These are phyloP conservation scores for Leccinellum albellum DNA, from an alignment of 768 basidiomycete genomes.

Conservation along the genomic window DNA sequence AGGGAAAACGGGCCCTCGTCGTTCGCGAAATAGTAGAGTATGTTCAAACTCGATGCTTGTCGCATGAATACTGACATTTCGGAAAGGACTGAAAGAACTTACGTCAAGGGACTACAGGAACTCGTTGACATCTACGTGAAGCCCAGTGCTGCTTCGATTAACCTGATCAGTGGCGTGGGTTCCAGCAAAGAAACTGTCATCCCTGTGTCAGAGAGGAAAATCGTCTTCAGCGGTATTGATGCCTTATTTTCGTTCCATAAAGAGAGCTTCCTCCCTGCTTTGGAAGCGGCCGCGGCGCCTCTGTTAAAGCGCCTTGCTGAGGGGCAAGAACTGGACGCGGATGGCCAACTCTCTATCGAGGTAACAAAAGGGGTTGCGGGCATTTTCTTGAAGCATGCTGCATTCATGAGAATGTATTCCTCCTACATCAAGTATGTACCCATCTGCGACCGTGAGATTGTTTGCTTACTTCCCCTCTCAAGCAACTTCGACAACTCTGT, in stretches of 20 bases:
- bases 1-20: slow-evolving; percentile 75
- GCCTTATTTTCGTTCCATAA: slow-evolving; percentile 89
- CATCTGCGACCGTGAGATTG: slow-evolving; percentile 2
- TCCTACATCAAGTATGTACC: slow-evolving; percentile 88
- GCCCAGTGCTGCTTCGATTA: slow-evolving; percentile 70
- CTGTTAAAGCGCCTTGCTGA: slow-evolving; percentile 50
- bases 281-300: slow-evolving; percentile 74
- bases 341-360: slow-evolving; percentile 67
- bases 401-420: slow-evolving; percentile 99
- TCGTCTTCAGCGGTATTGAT: slow-evolving; percentile 91
- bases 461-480: slow-evolving; percentile 13
- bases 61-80: slow-evolving; percentile 8
- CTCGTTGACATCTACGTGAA: slow-evolving; percentile 94
- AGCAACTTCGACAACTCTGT: slow-evolving; percentile 95
- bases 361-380: slow-evolving; percentile 81
- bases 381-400: slow-evolving; percentile 90
- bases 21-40: slow-evolving; percentile 90
- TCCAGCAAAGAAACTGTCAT: slow-evolving; percentile 81
- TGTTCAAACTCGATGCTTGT: slow-evolving; percentile 29
- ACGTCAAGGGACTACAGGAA: slow-evolving; percentile 91
- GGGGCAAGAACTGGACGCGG: slow-evolving; percentile 53
- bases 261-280: slow-evolving; percentile 86
- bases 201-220: slow-evolving; percentile 78
- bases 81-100: slow-evolving; percentile 85
- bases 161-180: slow-evolving; percentile 64